These are phyloP conservation scores for Gastrodia elata DNA, from an alignment of 106 monocot genomes.

Conservation along the genomic window DNA sequence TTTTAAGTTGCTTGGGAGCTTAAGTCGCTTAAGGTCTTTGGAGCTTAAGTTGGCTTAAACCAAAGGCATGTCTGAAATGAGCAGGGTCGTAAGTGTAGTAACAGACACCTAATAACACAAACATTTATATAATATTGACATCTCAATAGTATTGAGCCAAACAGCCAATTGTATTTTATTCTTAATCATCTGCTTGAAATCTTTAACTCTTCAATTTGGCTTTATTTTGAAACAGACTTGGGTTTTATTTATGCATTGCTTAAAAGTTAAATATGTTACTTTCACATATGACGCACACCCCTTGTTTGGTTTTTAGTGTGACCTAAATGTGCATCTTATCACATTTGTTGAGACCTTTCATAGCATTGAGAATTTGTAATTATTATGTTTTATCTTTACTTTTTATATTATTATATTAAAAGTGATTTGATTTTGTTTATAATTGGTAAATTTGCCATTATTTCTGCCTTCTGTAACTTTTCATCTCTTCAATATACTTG, in stretches of 20 bases:
- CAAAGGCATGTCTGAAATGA: no score
- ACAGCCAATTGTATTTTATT: background rate
- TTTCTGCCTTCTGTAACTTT: background rate
- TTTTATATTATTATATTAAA: background rate
- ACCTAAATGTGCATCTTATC: background rate
- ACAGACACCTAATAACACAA: no score
- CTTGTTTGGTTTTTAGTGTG: background rate
- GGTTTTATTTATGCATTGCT: background rate
- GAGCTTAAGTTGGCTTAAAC: no score
- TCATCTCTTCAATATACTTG: background rate
- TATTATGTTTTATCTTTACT: background rate
- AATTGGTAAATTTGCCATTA: background rate
- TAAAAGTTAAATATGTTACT: background rate
- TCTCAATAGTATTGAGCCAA: no score
- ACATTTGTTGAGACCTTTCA: background rate
- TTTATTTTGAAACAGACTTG: background rate
- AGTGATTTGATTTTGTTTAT: background rate
- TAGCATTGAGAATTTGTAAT: background rate
- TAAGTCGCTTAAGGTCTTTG: no score
- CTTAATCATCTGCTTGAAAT: background rate
- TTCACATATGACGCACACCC: background rate
- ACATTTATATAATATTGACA: no score
- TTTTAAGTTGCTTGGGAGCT: no score
- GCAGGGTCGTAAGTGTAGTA: no score
- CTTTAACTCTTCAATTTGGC: background rate